phyloP scores from a whole-genome alignment of 257 asterid species.

The Primulina huaijiensis region DNA sequence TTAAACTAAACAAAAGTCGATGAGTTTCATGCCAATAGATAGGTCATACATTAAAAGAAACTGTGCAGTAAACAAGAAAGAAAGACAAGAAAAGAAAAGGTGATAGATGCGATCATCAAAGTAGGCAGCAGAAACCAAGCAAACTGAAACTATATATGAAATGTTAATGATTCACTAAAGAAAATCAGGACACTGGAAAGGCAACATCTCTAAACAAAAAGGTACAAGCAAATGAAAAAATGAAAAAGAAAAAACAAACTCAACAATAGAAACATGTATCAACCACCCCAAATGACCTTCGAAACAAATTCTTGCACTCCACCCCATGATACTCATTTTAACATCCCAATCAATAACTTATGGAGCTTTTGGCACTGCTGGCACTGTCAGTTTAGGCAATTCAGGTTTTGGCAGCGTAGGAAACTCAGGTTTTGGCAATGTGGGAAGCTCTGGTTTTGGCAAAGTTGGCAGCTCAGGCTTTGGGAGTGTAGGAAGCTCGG shows the following conservation, averaged over 20 bases:
- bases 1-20: not conserved
- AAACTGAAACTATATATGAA: not conserved
- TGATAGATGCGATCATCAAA: not conserved
- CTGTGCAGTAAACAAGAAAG: not conserved
- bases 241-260: too few relatives aligned
- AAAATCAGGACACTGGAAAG: not conserved
- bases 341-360: not conserved
- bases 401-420: not conserved
- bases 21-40: not conserved
- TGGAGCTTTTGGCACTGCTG: slow-evolving; percentile 6
- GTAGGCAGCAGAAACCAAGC: not conserved
- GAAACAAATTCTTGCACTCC: not conserved
- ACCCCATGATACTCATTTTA: not conserved
- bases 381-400: not conserved
- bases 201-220: not conserved
- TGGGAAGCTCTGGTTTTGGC: not conserved
- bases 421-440: not conserved
- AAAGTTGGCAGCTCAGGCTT: slow-evolving; percentile 6
- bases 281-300: not conserved
- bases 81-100: not conserved
- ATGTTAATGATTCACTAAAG: not conserved
- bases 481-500: not conserved
- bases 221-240: not conserved
- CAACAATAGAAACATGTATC: not conserved
- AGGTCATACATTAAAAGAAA: not conserved